Evolutionary conservation across 495 filamentous ascomycete genomes (phyloP), one percentile per base, ranked within the genome.

Genomic region (Hapsidospora chrysogenum): DNA sequence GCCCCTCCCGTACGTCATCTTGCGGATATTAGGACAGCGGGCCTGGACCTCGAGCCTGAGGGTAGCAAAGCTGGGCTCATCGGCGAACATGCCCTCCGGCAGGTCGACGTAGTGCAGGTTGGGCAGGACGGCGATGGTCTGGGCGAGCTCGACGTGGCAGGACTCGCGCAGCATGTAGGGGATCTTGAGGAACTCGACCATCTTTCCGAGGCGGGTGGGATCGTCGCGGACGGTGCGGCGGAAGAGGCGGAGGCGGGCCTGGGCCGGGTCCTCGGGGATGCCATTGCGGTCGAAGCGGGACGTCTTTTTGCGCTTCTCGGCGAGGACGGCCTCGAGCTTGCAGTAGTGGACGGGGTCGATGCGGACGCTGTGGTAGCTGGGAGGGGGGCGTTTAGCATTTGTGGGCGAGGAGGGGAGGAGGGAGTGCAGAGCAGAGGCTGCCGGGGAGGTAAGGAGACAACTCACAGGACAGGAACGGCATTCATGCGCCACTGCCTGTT

Each of bases 101-200:
- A 97, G 63, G 55, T 97, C 89, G 41, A 94, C 78, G 52, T 87
- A 95, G 48, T 72, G 78, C 3, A 96, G 64, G 41, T 85, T 78
- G 14, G 82, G 80, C n/a, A 81, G 60, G 1, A 89, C 79, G 22
- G 81, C 82, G 25, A 95, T 76, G 15, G 78, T 82, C 29, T 84
- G 72, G 11, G 89, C 89, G 35, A 94, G 70, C 38, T 83, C 78
- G 23, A 80, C 64, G 52, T 85, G 85, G 59, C 70, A 80, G 5
- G 78, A 77, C 56, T 95, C 87, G 29, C 89, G 75, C 30, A 84
- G 78, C 89, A 94, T 94, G 53, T 94, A 96, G n/a, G 89, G 82
- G 46, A 80, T 77, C 58, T 93, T 87, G 36, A 97, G 59, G 37
- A 76, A 80, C 40, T 78, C 57, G 9, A 94, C 81, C 17, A 68